phyloP scores from a whole-genome alignment of 768 basidiomycete species.

The Collybiopsis luxurians region DNA sequence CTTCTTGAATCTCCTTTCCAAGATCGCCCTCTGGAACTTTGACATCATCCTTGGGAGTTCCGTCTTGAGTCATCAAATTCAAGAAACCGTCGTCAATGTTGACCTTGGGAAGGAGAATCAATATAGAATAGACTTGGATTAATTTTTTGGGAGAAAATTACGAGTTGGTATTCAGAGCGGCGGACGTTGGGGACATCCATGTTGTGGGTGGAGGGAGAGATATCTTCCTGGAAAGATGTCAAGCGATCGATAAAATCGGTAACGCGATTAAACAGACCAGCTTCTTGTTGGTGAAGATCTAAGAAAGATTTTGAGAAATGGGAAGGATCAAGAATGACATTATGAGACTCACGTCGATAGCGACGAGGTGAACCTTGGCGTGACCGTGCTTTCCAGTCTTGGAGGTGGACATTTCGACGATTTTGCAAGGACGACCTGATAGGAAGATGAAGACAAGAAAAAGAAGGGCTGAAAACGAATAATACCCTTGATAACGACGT shows the following conservation, averaged over 20 bases:
- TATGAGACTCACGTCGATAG: conserved; percentile 82
- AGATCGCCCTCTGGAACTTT: conserved; percentile 84
- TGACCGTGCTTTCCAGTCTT: conserved; percentile 99
- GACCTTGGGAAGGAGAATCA: conserved; percentile 40
- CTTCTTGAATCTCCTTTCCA: conserved; percentile 64
- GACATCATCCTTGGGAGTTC: conserved; percentile 88
- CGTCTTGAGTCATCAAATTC: conserved; percentile 87
- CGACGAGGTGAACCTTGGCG: conserved; percentile 98
- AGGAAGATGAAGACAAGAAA: neutral
- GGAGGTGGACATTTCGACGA: conserved; percentile 98
- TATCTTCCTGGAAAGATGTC: conserved; percentile 68
- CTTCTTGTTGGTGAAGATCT: conserved; percentile 99
- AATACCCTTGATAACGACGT: conserved; percentile 92
- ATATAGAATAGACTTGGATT: conserved; percentile 6
- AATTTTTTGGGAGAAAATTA: conserved; percentile 34
- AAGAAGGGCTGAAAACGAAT: neutral
- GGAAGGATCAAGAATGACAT: neutral
- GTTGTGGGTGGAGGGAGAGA: conserved; percentile 97
- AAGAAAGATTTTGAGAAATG: conserved; percentile 15
- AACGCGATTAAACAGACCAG: conserved; percentile 52
- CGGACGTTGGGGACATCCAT: conserved; percentile 97
- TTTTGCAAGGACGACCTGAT: conserved; percentile 92
- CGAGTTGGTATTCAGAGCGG: conserved; percentile 90
- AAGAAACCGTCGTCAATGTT: conserved; percentile 87
- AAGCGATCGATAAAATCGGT: neutral